Percentiles rank a stretch among this genome's conserved stretches.
Conservation (phyloP, 2,329 filamentous ascomycete genomes). For the Diaporthe caulivora region DNA sequence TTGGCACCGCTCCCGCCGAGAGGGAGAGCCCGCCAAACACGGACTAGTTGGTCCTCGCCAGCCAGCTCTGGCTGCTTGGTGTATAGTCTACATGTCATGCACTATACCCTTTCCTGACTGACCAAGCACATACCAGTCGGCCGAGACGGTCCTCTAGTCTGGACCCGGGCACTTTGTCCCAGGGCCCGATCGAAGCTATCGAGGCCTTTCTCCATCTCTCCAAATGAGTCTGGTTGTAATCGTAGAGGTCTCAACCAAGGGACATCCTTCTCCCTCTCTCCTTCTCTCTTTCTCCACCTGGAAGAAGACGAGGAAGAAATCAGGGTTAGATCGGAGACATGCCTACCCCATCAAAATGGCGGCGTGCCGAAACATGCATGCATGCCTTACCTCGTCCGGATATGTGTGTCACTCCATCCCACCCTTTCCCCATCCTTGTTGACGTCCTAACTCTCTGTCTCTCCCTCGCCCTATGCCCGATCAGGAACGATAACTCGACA, state of each 20-base stretch:
- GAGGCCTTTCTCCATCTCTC: neutral
- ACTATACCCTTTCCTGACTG: neutral
- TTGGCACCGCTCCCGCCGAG: neutral
- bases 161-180: neutral
- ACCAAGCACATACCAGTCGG: slow-evolving; percentile 2
- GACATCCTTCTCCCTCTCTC: neutral
- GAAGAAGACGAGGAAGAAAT: neutral
- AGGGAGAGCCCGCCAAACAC: neutral
- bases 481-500: neutral
- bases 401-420: slow-evolving; percentile 4
- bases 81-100: neutral
- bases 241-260: neutral
- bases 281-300: neutral
- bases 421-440: neutral
- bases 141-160: slow-evolving; percentile 6
- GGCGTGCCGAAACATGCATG: slow-evolving; percentile 19
- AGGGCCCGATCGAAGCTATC: neutral
- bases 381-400: slow-evolving; percentile 25
- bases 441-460: neutral
- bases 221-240: neutral
- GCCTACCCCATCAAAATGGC: neutral
- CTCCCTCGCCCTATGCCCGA: slow-evolving; percentile 26
- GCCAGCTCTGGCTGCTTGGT: neutral
- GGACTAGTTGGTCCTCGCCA: neutral
- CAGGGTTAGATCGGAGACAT: slow-evolving; percentile 21